Base-by-base conservation (phyloP, 2,329 filamentous ascomycete species). In the Macroventuria anomochaeta region DNA sequence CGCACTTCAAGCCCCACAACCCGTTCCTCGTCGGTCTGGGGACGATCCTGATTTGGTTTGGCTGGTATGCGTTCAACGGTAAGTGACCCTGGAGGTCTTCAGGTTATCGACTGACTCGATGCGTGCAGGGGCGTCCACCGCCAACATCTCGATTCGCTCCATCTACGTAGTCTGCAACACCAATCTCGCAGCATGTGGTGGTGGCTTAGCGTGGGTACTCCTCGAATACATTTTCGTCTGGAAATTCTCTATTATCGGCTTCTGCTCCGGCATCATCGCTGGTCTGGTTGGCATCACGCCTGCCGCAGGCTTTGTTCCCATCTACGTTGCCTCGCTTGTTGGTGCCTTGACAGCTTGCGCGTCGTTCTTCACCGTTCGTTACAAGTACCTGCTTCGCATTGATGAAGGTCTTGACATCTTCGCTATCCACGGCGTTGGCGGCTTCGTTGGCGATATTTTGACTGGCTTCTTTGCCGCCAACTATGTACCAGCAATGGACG, bases 1-100 rank as follows among this genome's bases (percentile, higher is more conserved):
- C 86, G 3, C 84, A 85, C 3, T 88, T 88, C 77, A 82, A 84
- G 26, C 87, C 88, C 7, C 88, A 91, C 75, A 91, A 89, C 68
- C 86, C 89, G 37, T 89, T 88, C 53, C 81, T 89, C 63, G 86
- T 91, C 60, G 85, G 90, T 40, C 80, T 91, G 39, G 88, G 89
- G 18, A 90, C 89, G 3, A 83, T 88, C 21, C 83, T 88, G 37
- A 71, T 73, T 39, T 73, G 70, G 69, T 70, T 73, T 36, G 70
- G 70, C 10, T 73, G 70, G 70, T 73, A 68, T 36, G 68, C 69
- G 0, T 73, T 72, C 51, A 72, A 72, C 44, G 70, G 82, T 55
- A 79, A 72, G 15, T 78, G 71, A 10, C 5, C 2, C 13, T 15
- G 15, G 5, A 25, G 37, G 12, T 23, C 6, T 34, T 41, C 8